A percentile compares a stretch with the other conserved stretches of the same genome.
Conservation (phyloP, 331 rosid genomes). For the Telfairia occidentalis region DNA sequence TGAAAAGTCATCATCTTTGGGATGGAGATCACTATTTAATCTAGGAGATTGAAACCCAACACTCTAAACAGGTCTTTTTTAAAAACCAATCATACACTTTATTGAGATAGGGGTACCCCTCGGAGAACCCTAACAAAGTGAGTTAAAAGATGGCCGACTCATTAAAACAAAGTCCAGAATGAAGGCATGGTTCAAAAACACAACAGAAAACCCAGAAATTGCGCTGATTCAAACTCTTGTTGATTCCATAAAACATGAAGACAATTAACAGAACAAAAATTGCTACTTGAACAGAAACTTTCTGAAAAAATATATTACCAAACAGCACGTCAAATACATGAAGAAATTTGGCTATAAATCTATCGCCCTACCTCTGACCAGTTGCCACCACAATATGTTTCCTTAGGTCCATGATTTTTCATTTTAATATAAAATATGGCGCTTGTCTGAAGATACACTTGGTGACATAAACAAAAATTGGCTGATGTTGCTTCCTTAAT, state of each 20-base stretch:
- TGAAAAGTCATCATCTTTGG: neutral
- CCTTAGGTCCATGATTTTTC: constrained; percentile 6
- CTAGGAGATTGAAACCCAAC: neutral
- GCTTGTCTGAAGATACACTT: neutral
- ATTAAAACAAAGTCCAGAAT: neutral
- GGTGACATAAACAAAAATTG: neutral
- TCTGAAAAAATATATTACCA: neutral
- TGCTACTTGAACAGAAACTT: neutral
- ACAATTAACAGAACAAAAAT: neutral
- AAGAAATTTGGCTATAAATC: constrained; percentile 2
- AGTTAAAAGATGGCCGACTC: neutral
- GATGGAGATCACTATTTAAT: neutral
- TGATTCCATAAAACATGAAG: neutral
- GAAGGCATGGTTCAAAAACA: neutral
- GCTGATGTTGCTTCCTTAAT: constrained; percentile 5
- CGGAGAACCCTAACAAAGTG: no score
- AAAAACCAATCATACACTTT: no score
- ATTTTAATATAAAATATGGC: neutral
- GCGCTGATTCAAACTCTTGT: neutral
- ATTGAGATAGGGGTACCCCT: no score
- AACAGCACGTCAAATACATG: neutral
- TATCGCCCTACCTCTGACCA: neutral
- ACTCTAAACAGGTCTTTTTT: neutral
- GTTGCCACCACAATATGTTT: constrained; percentile 1
- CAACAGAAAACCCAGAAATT: neutral